These are phyloP conservation scores for Polyrhizophydium stewartii DNA, from an alignment of 371 early-diverging fungal species.

Conservation along the genomic window DNA sequence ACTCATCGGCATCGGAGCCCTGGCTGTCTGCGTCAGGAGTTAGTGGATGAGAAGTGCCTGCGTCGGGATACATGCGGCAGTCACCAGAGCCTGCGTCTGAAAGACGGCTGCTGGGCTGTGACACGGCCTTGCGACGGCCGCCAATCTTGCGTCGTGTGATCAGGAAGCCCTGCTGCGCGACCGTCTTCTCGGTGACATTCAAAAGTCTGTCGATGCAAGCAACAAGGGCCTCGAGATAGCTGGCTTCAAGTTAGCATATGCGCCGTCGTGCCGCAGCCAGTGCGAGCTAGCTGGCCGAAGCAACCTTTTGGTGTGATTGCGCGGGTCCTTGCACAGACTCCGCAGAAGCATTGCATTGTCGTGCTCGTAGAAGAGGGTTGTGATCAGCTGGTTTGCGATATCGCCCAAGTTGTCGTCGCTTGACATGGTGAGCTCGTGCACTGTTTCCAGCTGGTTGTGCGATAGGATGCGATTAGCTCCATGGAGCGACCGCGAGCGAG, in stretches of 20 bases:
- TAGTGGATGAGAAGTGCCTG: too few species aligned
- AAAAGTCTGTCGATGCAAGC: not conserved
- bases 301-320: not conserved
- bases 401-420: not conserved
- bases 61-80: too few species aligned
- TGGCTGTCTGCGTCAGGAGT: too few species aligned
- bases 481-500: too few species aligned
- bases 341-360: not conserved
- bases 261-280: not conserved
- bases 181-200: not conserved
- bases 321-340: not conserved
- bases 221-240: constrained; percentile 1
- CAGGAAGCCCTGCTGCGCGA: not conserved
- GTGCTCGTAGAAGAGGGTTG: not conserved
- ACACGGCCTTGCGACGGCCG: too few species aligned
- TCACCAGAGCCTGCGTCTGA: too few species aligned
- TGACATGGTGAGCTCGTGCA: not conserved
- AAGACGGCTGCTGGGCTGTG: too few species aligned
- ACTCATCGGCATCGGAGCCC: too few species aligned
- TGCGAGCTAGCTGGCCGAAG: too few species aligned
- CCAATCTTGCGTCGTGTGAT: not conserved
- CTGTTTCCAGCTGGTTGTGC: not conserved
- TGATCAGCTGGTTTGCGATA: not conserved
- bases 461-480: too few species aligned
- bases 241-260: not conserved